A percentile compares a stretch with the other conserved stretches of the same genome.
Conservation (phyloP, 1,139 yeast species). For the Geotrichum carabidarum region DNA sequence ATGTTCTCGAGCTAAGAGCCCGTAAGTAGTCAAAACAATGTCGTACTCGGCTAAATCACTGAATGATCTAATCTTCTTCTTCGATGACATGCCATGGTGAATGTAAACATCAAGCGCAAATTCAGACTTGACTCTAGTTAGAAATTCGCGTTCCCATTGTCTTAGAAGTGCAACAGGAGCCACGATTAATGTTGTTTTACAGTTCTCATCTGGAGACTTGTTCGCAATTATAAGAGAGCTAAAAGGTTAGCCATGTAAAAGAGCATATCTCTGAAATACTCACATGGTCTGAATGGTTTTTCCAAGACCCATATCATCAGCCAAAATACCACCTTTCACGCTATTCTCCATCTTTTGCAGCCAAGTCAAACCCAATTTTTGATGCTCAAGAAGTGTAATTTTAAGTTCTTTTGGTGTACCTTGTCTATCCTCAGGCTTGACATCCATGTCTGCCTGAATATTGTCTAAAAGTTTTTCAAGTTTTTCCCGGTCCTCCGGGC, state of each 20-base stretch:
- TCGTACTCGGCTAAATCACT: conserved; percentile 54
- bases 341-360: conserved; percentile 56
- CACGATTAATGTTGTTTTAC: conserved; percentile 64
- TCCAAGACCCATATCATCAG: conserved; percentile 95
- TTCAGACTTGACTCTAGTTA: conserved; percentile 51
- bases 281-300: conserved; percentile 77
- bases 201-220: conserved; percentile 37
- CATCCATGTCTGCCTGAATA: conserved; percentile 52
- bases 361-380: conserved; percentile 83
- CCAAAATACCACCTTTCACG: conserved; percentile 72
- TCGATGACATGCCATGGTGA: conserved; percentile 63
- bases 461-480: conserved; percentile 56
- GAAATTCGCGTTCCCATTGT: conserved; percentile 81
- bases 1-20: conserved; percentile 53
- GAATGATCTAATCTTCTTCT: conserved; percentile 35
- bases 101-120: conserved; percentile 51
- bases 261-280: conserved; percentile 26
- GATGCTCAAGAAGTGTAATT: conserved; percentile 71
- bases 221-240: conserved; percentile 55
- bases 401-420: conserved; percentile 67
- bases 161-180: conserved; percentile 79
- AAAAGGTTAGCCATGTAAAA: conserved; percentile 1
- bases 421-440: conserved; percentile 45
- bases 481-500: conserved; percentile 33
- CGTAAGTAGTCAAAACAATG: conserved; percentile 74